Base-by-base conservation (phyloP, 176 grass and related monocot genomes). In the Aegilops bicornis region DNA sequence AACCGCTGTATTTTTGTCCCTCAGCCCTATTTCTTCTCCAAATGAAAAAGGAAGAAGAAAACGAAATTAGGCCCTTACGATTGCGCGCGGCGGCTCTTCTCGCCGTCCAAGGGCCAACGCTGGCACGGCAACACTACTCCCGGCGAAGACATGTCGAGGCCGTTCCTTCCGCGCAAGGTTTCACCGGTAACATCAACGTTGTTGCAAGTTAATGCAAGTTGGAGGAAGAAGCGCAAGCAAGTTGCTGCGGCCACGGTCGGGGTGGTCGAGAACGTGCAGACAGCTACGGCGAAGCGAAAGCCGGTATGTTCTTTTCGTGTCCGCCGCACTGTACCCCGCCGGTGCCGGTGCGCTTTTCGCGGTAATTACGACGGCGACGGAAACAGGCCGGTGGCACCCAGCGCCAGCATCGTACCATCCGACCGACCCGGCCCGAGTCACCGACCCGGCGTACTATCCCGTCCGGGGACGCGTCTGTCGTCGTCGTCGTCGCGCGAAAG, bases 191-290 rank as follows among this genome's bases (percentile, higher is more conserved):
- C 47, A 47, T 61, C 73, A 48, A 62, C 25, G 20, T 48, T 43
- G 17, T 31, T 77, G 16, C 25, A 61, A 78, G 62, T 78, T 86
- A 12, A 59, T 79, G 54, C 40, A 61, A 63, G 60, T 63, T 63
- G 59, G 59, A 11, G 19, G 54, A 19, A 58, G 54, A 58, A 22
- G 2, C 54, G 19, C 54, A 8, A 58, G 56, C 56, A 59, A 59
- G 19, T 59, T 59, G 56, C 3, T 11, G 60, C n/a, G 32, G 43
- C 16, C 86, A 11, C 52, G 58, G 39, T 81, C 42, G 22, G 68
- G 48, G 85, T 23, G 48, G 85, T 23, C 3, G 35, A 73, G 64
- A 75, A 89, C 87, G 54, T 89, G 87, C 75, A 69, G 86, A 65
- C 76, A 84, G 32, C 66, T 27, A 30, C 75, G n/a, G 79, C 17